Evolutionary conservation across 371 early-diverging fungal genomes (phyloP), one percentile per base, ranked within the genome.

Genomic region (Coemansia sp.): DNA sequence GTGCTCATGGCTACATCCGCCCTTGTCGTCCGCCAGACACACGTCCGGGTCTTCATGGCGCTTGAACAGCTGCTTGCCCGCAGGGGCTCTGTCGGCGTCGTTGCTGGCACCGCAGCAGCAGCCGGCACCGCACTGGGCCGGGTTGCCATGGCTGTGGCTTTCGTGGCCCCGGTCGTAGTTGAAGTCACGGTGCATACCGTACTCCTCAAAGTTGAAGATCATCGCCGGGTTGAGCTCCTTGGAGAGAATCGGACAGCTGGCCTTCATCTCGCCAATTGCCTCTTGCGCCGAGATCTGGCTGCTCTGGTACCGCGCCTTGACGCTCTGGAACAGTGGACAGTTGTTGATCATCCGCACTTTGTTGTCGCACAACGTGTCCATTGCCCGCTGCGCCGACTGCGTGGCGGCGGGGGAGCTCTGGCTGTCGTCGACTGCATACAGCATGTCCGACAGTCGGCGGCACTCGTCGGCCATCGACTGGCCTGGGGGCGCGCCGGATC

Each of bases 181-280:
- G 33, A 54, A 50, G 12, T 75, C 75, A 38, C 63, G 66, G 44
- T 62, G 59, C 47, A 8, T 16, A 10, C 70, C 75, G 39, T 75
- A 75, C 53, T 75, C 75, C 34, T 75, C 75, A 60, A 69, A 65
- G 56, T 75, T 69, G 52, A 75, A 75, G n/a, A 69, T 43, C 75
- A 75, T 75, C 9, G 61, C 70, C 5, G 75, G 75, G 52, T 75
- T 75, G 39, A 75, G 70, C 75, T 75, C 75, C 60, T 66, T 75
- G 38, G 75, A 75, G 32, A 75, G 66, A 34, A 75, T 75, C 33
- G 75, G 75, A 42, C 75, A 75, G 60, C 64, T 75, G 33, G 50
- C 62, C 44, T 75, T 75, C 75, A 75, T 75, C 54, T 75, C 69
- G 43, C 34, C 66, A 16, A 75, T 48, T 8, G 66, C 75, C 59